A percentile compares a stretch with the other conserved stretches of the same genome.
Evolutionary conservation across 768 basidiomycete species (phyloP).

Genomic region (Chalciporus chontae): DNA sequence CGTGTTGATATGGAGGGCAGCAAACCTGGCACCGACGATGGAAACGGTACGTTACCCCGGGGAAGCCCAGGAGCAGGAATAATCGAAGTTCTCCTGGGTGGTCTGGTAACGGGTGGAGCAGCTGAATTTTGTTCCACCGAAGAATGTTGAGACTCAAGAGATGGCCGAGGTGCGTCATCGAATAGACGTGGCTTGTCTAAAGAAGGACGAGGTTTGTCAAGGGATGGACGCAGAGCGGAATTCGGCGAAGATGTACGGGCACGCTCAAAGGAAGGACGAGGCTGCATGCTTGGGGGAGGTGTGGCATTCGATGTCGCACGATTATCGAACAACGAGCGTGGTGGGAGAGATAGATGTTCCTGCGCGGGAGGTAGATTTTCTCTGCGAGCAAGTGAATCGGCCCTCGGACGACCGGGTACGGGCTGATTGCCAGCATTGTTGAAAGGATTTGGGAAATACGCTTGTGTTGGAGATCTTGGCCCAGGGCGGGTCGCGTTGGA

Average conservation of each 20-base stretch:
- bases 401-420: constrained; percentile 12
- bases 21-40: constrained; percentile 1
- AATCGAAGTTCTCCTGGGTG: constrained; percentile 4
- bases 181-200: constrained; percentile 17
- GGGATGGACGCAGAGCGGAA: constrained; percentile 13
- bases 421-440: constrained; percentile 8
- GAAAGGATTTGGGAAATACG: constrained; percentile 10
- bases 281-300: constrained; percentile 4
- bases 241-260: constrained; percentile 13
- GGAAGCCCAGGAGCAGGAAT: constrained; percentile 12
- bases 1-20: constrained; percentile 12
- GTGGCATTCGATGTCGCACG: constrained; percentile 11
- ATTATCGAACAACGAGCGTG: constrained; percentile 6
- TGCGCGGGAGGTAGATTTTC: constrained; percentile 7
- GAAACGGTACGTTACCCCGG: constrained; percentile 14
- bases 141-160: constrained; percentile 10
- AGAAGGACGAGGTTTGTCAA: constrained; percentile 14
- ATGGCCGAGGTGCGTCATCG: constrained; percentile 13
- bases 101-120: constrained; percentile 3
- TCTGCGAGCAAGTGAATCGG: constrained; percentile 13
- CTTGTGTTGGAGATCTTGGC: constrained; percentile 8
- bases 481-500: constrained; percentile 12
- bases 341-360: constrained; percentile 4
- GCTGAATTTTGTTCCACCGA: constrained; percentile 1
- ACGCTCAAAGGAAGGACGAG: constrained; percentile 18